These are phyloP conservation scores for Allomyces javanicus DNA, from an alignment of 192 early-diverging fungal species.

Conservation along the genomic window DNA sequence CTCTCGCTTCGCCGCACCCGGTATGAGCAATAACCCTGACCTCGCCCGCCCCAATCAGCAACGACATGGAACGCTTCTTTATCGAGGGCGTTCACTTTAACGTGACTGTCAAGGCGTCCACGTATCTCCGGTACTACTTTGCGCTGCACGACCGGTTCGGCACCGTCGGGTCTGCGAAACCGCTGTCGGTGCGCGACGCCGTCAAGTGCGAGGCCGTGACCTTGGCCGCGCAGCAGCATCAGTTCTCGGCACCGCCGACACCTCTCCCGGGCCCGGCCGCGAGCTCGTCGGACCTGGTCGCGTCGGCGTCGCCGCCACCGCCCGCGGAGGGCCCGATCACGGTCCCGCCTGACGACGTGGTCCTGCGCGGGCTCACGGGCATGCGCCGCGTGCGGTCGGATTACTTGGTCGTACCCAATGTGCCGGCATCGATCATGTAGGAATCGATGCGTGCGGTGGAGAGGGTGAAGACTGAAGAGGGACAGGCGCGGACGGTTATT, in stretches of 20 bases:
- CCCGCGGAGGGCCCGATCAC: not conserved
- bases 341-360: too few relatives aligned
- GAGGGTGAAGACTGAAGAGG: too few relatives aligned
- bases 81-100: slow-evolving; percentile 40
- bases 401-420: not conserved
- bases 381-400: not conserved
- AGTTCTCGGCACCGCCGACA: too few relatives aligned
- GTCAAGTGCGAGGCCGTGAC: too few relatives aligned
- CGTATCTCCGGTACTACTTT: slow-evolving; percentile 45
- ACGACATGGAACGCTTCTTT: slow-evolving; percentile 43
- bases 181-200: slow-evolving; percentile 5
- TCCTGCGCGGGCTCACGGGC: not conserved
- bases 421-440: not conserved
- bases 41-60: slow-evolving; percentile 13
- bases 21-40: too few relatives aligned
- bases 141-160: slow-evolving; percentile 29
- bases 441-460: too few relatives aligned
- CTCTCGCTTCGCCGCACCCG: too few relatives aligned
- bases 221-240: too few relatives aligned
- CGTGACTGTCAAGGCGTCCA: slow-evolving; percentile 41
- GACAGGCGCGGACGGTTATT: too few relatives aligned
- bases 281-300: not conserved
- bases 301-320: not conserved
- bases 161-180: slow-evolving; percentile 1
- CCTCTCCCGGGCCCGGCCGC: not conserved